These are phyloP conservation scores for Aspergillus pseudoviridinutans DNA, from an alignment of 2,329 filamentous ascomycete genomes.

Conservation along the genomic window DNA sequence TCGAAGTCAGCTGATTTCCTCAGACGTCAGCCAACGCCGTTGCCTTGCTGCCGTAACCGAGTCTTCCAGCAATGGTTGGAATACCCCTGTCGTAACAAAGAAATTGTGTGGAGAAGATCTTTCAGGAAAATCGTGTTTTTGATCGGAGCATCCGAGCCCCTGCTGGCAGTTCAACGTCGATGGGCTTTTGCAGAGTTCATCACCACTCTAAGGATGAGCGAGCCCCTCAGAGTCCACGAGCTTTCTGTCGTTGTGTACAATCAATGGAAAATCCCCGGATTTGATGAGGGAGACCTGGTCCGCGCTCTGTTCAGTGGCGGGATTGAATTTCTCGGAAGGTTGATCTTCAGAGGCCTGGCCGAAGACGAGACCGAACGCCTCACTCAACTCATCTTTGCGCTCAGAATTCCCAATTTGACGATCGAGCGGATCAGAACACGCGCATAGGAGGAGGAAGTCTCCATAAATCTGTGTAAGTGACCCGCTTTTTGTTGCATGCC, in stretches of 20 bases:
- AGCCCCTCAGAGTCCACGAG: constrained; percentile 8
- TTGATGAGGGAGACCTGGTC: constrained; percentile 13
- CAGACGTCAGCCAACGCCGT: constrained; percentile 6
- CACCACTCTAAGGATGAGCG: constrained; percentile 6
- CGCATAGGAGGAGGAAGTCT: constrained; percentile 5
- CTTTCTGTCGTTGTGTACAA: constrained; percentile 13
- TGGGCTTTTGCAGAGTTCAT: constrained; percentile 12
- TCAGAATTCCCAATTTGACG: constrained; percentile 4
- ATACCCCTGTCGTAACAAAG: constrained; percentile 3
- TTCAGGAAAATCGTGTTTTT: constrained; percentile 10
- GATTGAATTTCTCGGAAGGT: constrained; percentile 10
- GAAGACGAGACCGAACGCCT: constrained; percentile 8
- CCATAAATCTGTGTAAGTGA: constrained; percentile 10
- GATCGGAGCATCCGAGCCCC: constrained; percentile 10
- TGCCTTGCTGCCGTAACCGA: constrained; percentile 7
- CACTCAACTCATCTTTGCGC: constrained; percentile 1
- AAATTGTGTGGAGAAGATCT: constrained; percentile 6
- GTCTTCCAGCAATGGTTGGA: constrained; percentile 2
- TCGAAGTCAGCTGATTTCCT: constrained; percentile 8
- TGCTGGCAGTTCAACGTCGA: constrained; percentile 10
- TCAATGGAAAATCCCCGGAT: constrained; percentile 14
- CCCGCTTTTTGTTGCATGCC: background rate
- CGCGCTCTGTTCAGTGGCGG: constrained; percentile 12
- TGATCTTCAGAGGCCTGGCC: constrained; percentile 13
- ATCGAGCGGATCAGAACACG: constrained; percentile 9